Percentiles rank a stretch among this genome's conserved stretches.
Conservation (phyloP, 2,329 filamentous ascomycete species). For the Trichoderma hamatum region DNA sequence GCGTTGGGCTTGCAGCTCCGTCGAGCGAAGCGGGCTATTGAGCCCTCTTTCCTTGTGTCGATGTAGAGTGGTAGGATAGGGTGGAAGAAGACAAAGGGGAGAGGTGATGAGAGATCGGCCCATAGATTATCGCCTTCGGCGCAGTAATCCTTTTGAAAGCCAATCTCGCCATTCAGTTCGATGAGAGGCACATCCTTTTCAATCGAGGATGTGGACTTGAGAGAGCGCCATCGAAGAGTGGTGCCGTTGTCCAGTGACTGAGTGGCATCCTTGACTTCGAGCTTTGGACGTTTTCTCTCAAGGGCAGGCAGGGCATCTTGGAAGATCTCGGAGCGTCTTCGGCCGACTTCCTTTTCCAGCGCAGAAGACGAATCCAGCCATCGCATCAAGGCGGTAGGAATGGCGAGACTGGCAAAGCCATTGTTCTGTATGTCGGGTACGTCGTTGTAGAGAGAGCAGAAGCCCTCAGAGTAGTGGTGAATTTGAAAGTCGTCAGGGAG, state of each 20-base stretch:
- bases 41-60: conserved; percentile 86
- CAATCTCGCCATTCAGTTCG: conserved; percentile 78
- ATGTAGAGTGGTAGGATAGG: conserved; percentile 88
- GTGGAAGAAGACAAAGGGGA: conserved; percentile 85
- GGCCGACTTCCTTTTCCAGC: conserved; percentile 68
- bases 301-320: conserved; percentile 51
- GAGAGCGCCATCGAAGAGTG: conserved; percentile 68
- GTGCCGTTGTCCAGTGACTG: conserved; percentile 40
- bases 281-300: conserved; percentile 47
- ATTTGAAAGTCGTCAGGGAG: conserved; percentile 64
- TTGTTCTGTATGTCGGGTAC: conserved; percentile 69
- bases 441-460: conserved; percentile 72
- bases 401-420: conserved; percentile 72
- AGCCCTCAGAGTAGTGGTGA: conserved; percentile 74
- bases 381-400: conserved; percentile 72
- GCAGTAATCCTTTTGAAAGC: conserved; percentile 73
- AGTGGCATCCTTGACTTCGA: conserved; percentile 55
- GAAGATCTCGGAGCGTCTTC: conserved; percentile 70
- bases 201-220: conserved; percentile 57
- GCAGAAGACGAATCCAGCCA: conserved; percentile 79
- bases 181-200: conserved; percentile 61
- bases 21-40: conserved; percentile 82
- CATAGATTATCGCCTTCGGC: conserved; percentile 67
- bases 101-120: conserved; percentile 64
- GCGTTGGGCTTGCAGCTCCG: conserved; percentile 91